Conservation (phyloP, 1,284 basidiomycete species). For the Pseudomicrostroma phylloplanum region DNA sequence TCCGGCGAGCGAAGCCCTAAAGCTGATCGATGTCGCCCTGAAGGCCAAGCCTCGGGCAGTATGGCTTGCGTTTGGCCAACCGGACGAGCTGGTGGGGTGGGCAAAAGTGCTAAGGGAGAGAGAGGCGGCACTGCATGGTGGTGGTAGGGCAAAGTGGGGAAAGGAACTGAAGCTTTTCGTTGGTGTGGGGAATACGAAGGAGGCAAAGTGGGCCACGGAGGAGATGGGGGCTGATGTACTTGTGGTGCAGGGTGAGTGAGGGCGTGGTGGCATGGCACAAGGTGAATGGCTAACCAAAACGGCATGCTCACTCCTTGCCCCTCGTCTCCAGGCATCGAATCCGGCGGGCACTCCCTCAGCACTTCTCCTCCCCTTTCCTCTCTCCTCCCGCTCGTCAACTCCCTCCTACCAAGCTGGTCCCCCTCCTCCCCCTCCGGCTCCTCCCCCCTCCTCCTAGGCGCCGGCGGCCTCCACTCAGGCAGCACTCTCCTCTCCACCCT, state of each 20-base stretch:
- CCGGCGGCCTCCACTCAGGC: slow-evolving; percentile 41
- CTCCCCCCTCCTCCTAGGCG: slow-evolving; percentile 29
- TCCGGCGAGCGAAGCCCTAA: slow-evolving; percentile 7
- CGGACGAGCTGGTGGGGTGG: slow-evolving; percentile 29
- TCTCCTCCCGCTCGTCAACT: slow-evolving; percentile 8
- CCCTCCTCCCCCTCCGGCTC: slow-evolving; percentile 16
- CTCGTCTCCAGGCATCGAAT: slow-evolving; percentile 23
- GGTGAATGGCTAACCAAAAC: background rate
- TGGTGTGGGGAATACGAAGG: slow-evolving; percentile 31
- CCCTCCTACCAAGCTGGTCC: slow-evolving; percentile 7
- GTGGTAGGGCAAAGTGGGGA: slow-evolving; percentile 16
- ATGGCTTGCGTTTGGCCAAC: slow-evolving; percentile 44
- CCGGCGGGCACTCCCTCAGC: slow-evolving; percentile 44
- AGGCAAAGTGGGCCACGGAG: slow-evolving; percentile 29
- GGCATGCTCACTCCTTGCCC: background rate
- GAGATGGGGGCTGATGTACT: slow-evolving; percentile 34
- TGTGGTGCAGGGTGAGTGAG: slow-evolving; percentile 27
- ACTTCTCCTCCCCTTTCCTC: slow-evolving; percentile 28
- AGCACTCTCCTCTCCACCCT: slow-evolving; percentile 31
- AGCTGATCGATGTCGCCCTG: slow-evolving; percentile 29
- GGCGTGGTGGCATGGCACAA: background rate
- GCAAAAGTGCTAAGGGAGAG: slow-evolving; percentile 21
- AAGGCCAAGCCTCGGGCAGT: slow-evolving; percentile 29
- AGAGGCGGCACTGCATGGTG: slow-evolving; percentile 22
- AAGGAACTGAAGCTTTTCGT: slow-evolving; percentile 29